Evolutionary conservation across 78 protist genomes (phyloP), one percentile per base, ranked within the genome.

Genomic region (Dictyostelium discoideum): DNA sequence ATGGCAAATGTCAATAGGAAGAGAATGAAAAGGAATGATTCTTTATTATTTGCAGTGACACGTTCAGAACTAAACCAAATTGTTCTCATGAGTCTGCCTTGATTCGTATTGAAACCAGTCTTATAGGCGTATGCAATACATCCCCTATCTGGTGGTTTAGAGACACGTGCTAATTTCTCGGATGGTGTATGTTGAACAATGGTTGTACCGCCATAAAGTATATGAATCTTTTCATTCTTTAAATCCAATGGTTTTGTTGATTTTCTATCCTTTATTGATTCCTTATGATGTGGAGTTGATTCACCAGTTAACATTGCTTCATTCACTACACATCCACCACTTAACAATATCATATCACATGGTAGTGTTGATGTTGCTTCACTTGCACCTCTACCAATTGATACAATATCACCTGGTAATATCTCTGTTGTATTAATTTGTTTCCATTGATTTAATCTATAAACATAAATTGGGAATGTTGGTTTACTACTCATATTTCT

Each of bases 221-320:
- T 40, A 87, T 89, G 87, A 11, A 22, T 63, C 83, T 88, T 93
- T 72, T 99, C 92, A 79, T 39, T 46, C 65, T 84, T 82, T 5
- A 82, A n/a, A 57, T 46, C 79, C 13, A 22, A 13, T 26, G 37
- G n/a, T 24, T 29, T 46, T 4, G 40, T 81, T 14, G 54, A n/a
- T 14, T 54, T 57, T 54, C 81, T 54, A 24, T 82, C 88, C 24
- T 40, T 74, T 40, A 98, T 24, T 42, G 96, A 50, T 77, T 98
- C 98, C 92, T 98, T 98, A 72, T 97, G 93, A 60, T 83, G 97
- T 24, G 99, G 99, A 26, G 97, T 95, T 2, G 98, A 96, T 92
- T 98, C 99, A 77, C 99, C 99, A 5, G 99, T 99, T 73, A 99
- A 98, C 96, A 98, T 96, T 20, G 99, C 97, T 93, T 99, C 99